Evolutionary conservation across 2,329 filamentous ascomycete genomes (phyloP).

Genomic region (Rhynchosporium agropyri): DNA sequence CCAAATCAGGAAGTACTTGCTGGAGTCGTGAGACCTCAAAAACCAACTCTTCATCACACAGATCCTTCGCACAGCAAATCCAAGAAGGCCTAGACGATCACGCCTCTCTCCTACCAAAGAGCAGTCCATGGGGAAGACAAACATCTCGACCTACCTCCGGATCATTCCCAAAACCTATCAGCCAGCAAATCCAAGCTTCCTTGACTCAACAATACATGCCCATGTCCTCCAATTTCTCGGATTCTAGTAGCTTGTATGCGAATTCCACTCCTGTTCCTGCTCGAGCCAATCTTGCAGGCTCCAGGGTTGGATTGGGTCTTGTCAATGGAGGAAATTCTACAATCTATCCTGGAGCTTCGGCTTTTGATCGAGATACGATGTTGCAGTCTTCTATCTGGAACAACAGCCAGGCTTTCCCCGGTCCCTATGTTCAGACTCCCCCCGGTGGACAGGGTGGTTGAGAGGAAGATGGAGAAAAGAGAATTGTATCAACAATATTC

Average conservation of each 20-base stretch:
- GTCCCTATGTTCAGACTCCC: conserved; percentile 49
- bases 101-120: background rate
- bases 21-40: conserved; percentile 15
- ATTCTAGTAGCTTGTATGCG: conserved; percentile 54
- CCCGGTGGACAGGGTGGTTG: conserved; percentile 51
- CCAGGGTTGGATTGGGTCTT: conserved; percentile 13
- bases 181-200: conserved; percentile 33
- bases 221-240: conserved; percentile 47
- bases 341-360: conserved; percentile 33
- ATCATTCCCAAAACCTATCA: conserved; percentile 27
- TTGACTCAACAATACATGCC: conserved; percentile 34
- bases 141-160: conserved; percentile 21
- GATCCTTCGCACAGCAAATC: conserved; percentile 12
- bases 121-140: conserved; percentile 26
- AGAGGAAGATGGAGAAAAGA: conserved; percentile 11
- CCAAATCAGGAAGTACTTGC: conserved; percentile 3
- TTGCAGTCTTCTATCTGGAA: conserved; percentile 41
- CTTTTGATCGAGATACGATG: conserved; percentile 39
- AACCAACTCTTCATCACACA: conserved; percentile 6
- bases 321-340: conserved; percentile 35
- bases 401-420: conserved; percentile 28
- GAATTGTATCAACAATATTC: conserved; percentile 18
- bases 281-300: conserved; percentile 20
- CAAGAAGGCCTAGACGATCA: conserved; percentile 16
- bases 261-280: conserved; percentile 43